A percentile compares a stretch with the other conserved stretches of the same genome.
phyloP scores from a whole-genome alignment of 108 stramenopile species.

The Nitzschia inconspicua region DNA sequence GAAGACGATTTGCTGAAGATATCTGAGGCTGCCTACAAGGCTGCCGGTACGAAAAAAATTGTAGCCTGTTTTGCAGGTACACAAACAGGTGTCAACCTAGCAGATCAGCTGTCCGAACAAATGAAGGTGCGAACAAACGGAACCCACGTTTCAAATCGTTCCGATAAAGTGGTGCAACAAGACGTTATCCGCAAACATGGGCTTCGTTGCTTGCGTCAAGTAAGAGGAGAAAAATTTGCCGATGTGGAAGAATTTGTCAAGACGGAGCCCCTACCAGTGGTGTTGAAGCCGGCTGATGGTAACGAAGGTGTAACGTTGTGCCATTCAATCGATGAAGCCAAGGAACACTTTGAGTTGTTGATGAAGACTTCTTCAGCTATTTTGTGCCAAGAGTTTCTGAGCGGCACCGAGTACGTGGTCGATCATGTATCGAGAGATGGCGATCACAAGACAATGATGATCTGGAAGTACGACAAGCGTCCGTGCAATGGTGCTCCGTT shows the following conservation, averaged over 20 bases:
- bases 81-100: slow-evolving; percentile 74
- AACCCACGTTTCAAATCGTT: slow-evolving; percentile 69
- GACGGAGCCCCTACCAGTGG: slow-evolving; percentile 69
- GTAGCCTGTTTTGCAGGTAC: slow-evolving; percentile 72
- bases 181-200: slow-evolving; percentile 72
- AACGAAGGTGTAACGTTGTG: slow-evolving; percentile 92
- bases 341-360: slow-evolving; percentile 78
- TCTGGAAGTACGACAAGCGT: slow-evolving; percentile 94
- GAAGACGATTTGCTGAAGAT: slow-evolving; percentile 46
- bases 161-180: slow-evolving; percentile 91
- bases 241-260: slow-evolving; percentile 77
- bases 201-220: slow-evolving; percentile 79
- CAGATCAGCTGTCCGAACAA: slow-evolving; percentile 63
- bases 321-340: slow-evolving; percentile 77
- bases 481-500: slow-evolving; percentile 72
- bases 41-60: slow-evolving; percentile 42
- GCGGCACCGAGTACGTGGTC: slow-evolving; percentile 90
- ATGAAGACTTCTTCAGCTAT: slow-evolving; percentile 73
- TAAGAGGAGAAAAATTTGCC: slow-evolving; percentile 51
- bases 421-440: slow-evolving; percentile 88
- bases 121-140: slow-evolving; percentile 83
- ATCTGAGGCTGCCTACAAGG: slow-evolving; percentile 30
- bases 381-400: slow-evolving; percentile 89
- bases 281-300: slow-evolving; percentile 93
- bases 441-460: slow-evolving; percentile 85